Conservation (phyloP, 225 moss, liverwort and hornwort species). For the Ulota crispa region DNA sequence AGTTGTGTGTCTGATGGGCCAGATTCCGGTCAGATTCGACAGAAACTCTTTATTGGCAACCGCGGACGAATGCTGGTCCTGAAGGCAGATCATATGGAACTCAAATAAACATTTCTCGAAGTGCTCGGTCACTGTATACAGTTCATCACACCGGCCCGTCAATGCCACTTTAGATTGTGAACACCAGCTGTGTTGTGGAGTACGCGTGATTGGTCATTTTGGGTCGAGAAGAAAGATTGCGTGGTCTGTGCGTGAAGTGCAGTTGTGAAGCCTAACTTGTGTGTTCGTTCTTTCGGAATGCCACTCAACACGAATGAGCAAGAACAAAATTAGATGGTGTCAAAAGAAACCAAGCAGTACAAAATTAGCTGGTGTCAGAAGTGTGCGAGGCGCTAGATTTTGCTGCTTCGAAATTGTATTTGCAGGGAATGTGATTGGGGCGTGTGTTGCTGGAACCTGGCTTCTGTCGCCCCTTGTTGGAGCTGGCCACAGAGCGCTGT, state of each 20-base stretch:
- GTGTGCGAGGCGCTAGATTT: background rate
- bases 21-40: background rate
- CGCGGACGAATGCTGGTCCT: background rate
- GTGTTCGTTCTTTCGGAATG: background rate
- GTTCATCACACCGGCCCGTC: background rate
- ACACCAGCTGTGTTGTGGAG: background rate
- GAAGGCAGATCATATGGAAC: background rate
- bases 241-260: too few relatives aligned
- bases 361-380: background rate
- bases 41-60: background rate
- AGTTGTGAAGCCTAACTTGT: background rate
- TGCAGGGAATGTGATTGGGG: background rate
- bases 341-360: background rate
- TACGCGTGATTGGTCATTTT: background rate
- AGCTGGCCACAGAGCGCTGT: background rate
- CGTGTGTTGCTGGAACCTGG: background rate
- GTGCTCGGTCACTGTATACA: background rate
- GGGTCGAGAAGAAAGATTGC: background rate
- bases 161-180: background rate
- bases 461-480: background rate
- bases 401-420: background rate
- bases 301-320: background rate
- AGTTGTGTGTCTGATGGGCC: background rate
- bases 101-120: background rate
- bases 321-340: background rate